Base-by-base conservation (phyloP, 2,329 filamentous ascomycete genomes). In the Penicillium glabrum region DNA sequence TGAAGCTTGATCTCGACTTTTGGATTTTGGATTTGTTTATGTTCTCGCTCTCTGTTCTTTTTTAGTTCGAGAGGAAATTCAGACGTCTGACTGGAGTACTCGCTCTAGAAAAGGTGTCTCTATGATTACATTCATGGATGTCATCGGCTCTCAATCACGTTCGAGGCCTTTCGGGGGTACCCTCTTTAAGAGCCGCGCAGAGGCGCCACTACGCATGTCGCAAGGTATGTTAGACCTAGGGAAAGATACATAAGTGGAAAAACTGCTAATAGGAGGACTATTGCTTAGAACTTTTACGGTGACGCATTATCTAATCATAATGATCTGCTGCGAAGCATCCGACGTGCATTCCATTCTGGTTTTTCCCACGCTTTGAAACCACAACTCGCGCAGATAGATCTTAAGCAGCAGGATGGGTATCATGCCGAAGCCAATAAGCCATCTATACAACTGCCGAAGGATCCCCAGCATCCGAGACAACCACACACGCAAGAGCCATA, bases 111-210 rank as follows among this genome's bases (percentile, higher is more conserved):
- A 58, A 53, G 53, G 53, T 53, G 66, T 56, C 58, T 62, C 50
- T 59, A 65, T 68, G 65, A 68, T 63, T 55, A 65, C 64, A 59
- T 75, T 74, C 68, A 76, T 76, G 73, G 73, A 76, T 76, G 73
- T 76, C 73, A 76, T 74, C 69, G 61, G 72, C 67, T 65, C 67
- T 70, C 60, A 73, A 69, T 69, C 67, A 74, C 74, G 72, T 64
- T 59, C 67, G 69, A 61, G 67, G 68, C 67, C 69, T 69, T 69
- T 71, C 67, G 68, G 68, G 72, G 68, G 65, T 69, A 62, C 62
- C 64, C 59, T 71, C 71, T 69, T 62, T 72, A 62, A 73, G 68
- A 69, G 64, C 69, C 61, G 65, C 68, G 61, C 68, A 68, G 51
- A 61, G 67, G 62, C 51, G 67, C 51, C 61, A 62, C 61, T 64